Evolutionary conservation across 2,329 filamentous ascomycete species (phyloP).

Genomic region (Amauroascus niger): DNA sequence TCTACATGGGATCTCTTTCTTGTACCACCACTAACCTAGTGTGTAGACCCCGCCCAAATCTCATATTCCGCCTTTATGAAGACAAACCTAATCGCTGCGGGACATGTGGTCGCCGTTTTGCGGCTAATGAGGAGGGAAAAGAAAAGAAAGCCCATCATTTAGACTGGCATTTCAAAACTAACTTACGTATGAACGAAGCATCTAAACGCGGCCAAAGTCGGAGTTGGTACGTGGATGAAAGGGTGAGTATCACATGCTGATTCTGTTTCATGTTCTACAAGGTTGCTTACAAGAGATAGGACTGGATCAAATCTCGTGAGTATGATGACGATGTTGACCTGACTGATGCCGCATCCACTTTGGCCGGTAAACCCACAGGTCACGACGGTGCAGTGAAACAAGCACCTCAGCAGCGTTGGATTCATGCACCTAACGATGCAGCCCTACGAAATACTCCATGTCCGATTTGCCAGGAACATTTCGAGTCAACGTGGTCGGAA

Average conservation of each 20-base stretch:
- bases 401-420: slow-evolving; percentile 57
- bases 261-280: background rate
- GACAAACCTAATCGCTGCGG: slow-evolving; percentile 77
- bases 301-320: slow-evolving; percentile 84
- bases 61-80: slow-evolving; percentile 68
- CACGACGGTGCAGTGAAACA: slow-evolving; percentile 40
- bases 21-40: background rate
- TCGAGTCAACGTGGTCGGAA: slow-evolving; percentile 84
- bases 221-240: slow-evolving; percentile 89
- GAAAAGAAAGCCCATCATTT: slow-evolving; percentile 84
- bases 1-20: slow-evolving; percentile 19
- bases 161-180: slow-evolving; percentile 96
- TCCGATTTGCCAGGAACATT: slow-evolving; percentile 90
- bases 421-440: slow-evolving; percentile 72
- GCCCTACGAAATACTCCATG: slow-evolving; percentile 67
- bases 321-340: slow-evolving; percentile 54
- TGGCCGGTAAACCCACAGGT: slow-evolving; percentile 33
- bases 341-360: slow-evolving; percentile 33
- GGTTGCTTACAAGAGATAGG: slow-evolving; percentile 41
- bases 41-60: slow-evolving; percentile 59
- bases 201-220: slow-evolving; percentile 79
- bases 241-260: slow-evolving; percentile 45
- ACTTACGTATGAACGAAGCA: slow-evolving; percentile 77
- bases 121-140: slow-evolving; percentile 63
- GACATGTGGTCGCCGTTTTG: slow-evolving; percentile 83